Evolutionary conservation across 176 grass and related monocot genomes (phyloP).

Genomic region (Triticum timopheevii): DNA sequence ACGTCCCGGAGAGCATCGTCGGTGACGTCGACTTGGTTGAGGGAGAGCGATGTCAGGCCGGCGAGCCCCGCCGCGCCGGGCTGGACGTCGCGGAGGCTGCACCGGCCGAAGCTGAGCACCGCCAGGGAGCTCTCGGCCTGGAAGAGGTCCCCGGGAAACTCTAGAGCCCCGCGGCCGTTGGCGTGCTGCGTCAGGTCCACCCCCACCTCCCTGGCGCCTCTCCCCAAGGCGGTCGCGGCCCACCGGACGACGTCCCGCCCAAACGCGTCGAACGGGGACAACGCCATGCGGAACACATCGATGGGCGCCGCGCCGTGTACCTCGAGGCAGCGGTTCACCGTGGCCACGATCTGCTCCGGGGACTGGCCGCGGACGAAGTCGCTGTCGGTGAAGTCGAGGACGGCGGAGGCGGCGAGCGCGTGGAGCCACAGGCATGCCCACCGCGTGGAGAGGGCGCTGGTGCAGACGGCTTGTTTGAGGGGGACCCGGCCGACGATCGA

Average conservation of each 20-base stretch:
- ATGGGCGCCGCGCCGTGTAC: constrained; percentile 42
- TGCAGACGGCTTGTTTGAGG: constrained; percentile 46
- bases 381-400: constrained; percentile 40
- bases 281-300: constrained; percentile 38
- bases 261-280: constrained; percentile 29
- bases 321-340: constrained; percentile 32
- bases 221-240: constrained; percentile 35
- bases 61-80: background rate
- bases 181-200: constrained; percentile 36
- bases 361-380: constrained; percentile 48
- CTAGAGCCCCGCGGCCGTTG: background rate
- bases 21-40: constrained; percentile 33
- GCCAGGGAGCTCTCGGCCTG: constrained; percentile 18
- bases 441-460: constrained; percentile 37
- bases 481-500: constrained; percentile 41
- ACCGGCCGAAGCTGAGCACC: constrained; percentile 32
- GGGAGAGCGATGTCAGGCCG: constrained; percentile 33
- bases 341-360: constrained; percentile 15
- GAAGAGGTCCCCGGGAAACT: constrained; percentile 33
- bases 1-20: constrained; percentile 24
- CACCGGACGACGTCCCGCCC: constrained; percentile 27
- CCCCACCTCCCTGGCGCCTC: constrained; percentile 44
- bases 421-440: background rate
- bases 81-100: constrained; percentile 25
- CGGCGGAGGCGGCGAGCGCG: constrained; percentile 31